Conservation (phyloP, 176 grass and related monocot genomes). For the Miscanthus lutarioriparius region DNA sequence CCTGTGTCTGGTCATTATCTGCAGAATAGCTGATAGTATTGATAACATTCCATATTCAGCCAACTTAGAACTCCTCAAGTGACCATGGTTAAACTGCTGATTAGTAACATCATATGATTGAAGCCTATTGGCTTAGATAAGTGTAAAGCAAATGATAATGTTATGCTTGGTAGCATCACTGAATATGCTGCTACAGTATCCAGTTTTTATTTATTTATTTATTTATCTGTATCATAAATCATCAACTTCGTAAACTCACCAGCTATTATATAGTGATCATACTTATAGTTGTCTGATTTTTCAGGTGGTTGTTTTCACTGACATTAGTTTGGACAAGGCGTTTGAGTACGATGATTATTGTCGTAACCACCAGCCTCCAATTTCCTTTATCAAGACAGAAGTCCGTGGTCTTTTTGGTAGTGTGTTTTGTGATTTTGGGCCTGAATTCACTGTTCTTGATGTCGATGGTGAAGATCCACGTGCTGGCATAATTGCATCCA, state of each 20-base stretch:
- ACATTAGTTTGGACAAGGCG: constrained; percentile 60
- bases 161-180: background rate
- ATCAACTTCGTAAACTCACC: background rate
- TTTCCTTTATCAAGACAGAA: constrained; percentile 78
- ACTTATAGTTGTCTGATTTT: constrained; percentile 42
- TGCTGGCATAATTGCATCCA: constrained; percentile 68
- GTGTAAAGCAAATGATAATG: background rate
- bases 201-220: too few species aligned
- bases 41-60: background rate
- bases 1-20: background rate
- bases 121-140: constrained; percentile 20
- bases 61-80: constrained; percentile 12
- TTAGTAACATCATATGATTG: background rate
- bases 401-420: constrained; percentile 76
- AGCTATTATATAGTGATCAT: background rate
- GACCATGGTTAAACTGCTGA: constrained; percentile 7
- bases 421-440: constrained; percentile 78
- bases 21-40: constrained; percentile 13
- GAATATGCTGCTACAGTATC: background rate
- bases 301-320: constrained; percentile 75
- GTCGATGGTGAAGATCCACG: constrained; percentile 62
- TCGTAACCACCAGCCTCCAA: constrained; percentile 58
- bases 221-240: background rate
- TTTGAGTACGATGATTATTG: constrained; percentile 70
- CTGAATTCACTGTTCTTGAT: constrained; percentile 66